phyloP scores from a whole-genome alignment of 805 yeast genomes.

The Wickerhamomyces mucosus region DNA sequence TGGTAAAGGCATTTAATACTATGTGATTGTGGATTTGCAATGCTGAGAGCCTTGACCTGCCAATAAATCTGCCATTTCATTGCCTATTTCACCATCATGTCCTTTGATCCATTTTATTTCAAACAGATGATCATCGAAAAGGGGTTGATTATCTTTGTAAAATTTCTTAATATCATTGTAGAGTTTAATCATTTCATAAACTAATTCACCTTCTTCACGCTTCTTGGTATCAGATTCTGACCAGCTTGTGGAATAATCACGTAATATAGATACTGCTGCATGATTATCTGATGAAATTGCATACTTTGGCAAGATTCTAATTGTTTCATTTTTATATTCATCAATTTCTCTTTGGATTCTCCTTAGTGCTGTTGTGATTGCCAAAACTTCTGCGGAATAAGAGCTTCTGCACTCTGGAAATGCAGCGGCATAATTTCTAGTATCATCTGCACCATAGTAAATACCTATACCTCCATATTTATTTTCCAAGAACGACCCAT shows the following conservation, averaged over 20 bases:
- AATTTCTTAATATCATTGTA: conserved; percentile 30
- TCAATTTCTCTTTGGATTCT: conserved; percentile 27
- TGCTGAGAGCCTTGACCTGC: conserved; percentile 57
- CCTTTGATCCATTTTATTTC: conserved; percentile 58
- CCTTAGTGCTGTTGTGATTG: conserved; percentile 48
- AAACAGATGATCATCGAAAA: conserved; percentile 27
- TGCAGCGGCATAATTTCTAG: conserved; percentile 47
- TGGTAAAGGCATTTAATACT: neutral
- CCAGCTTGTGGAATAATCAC: conserved; percentile 54
- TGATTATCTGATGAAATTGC: conserved; percentile 61
- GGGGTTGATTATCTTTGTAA: conserved; percentile 20
- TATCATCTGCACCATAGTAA: conserved; percentile 47
- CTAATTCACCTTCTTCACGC: conserved; percentile 20
- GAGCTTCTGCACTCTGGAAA: conserved; percentile 47
- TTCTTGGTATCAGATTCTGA: conserved; percentile 42
- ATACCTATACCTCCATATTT: conserved; percentile 75
- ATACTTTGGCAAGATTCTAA: conserved; percentile 20
- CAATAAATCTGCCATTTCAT: conserved; percentile 65
- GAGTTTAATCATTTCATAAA: conserved; percentile 30
- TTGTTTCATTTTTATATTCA: conserved; percentile 9
- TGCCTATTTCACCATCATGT: conserved; percentile 62
- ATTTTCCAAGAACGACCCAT: conserved; percentile 61
- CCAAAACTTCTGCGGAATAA: conserved; percentile 72
- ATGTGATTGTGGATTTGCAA: too few species aligned
- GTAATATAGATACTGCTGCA: conserved; percentile 48